Evolutionary conservation across 345 rosid genomes (phyloP), one percentile per base, ranked within the genome.

Genomic region (Erodium maritimum): DNA sequence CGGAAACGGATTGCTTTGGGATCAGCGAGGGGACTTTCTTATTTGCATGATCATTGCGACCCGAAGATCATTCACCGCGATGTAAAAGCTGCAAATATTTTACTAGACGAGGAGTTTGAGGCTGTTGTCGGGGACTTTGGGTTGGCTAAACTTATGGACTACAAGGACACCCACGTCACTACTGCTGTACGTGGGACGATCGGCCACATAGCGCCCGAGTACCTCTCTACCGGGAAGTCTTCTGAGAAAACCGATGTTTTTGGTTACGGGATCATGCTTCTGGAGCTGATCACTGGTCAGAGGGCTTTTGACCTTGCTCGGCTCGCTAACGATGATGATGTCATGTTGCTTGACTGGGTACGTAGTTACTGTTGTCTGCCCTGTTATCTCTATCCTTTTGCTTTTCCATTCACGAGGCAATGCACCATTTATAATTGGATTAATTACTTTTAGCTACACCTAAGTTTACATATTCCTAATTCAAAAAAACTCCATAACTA

Each of bases 61-160:
- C 98, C 98, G 0, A 91, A 91, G 68, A 91, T 91, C 67, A 91
- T 91, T 77, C 98, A 88, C 63, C 96, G 98, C 11, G 98, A 91
- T 61, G 98, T 91, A 45, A 91, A 91, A 77, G 98, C 98, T 59
- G 98, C 98, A 20, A 91, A 91, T 69, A 91, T 91, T 52, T 78
- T 91, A 67, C 70, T 91, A 65, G 98, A 91, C 46, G 98, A 91
- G 68, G 98, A 91, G 61, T 91, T 91, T 45, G 95, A 91, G 78
- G 98, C 98, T 2, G 96, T 91, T 21, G 98, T 91, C 50, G 98
- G 98, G 59, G 98, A 91, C 73, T 91, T 91, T 60, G 98, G 98
- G 60, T 64, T 91, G 56, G 98, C 98, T 0, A 91, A 86, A 72
- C 86, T 91, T 60, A 91, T 91, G 98, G 98, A 91, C 75, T 91